Base-by-base conservation (phyloP, 2,329 filamentous ascomycete species). In the Biscogniauxia marginata region DNA sequence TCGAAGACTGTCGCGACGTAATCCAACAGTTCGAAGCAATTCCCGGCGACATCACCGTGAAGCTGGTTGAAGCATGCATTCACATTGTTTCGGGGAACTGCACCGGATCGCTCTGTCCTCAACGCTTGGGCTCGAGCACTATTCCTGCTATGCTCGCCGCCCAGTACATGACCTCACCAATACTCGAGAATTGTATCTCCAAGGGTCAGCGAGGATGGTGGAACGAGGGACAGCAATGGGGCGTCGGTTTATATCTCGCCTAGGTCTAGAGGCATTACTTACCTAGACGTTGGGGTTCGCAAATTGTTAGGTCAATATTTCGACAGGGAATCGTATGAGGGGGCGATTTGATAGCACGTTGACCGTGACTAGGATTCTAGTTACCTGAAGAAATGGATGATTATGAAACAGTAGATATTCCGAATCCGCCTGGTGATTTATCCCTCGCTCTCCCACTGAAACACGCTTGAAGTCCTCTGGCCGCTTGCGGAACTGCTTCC, bases 131-230 rank as follows among this genome's bases (percentile, higher is more conserved):
- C 19, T 53, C 59, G 34, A 64, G 60, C 30, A 65, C 59, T 46
- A 63, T 70, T 24, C 34, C 65, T 1, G 63, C 64, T 43, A 30
- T 61, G 2, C 16, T 58, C 20, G 63, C 65, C 2, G 65, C 66
- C 39, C 61, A 67, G 55, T 64, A 59, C 60, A 63, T 70, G 58
- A 49, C 48, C 9, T 54, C 60, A 7, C 63, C 63, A 8, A 22
- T 69, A 21, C 62, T 62, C 39, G 52, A 64, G 3, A 60, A 67
- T 57, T 70, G 67, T 50, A 66, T 70, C 44, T 56, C 65, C 48
- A 63, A 68, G 2, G 67, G 67, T 7, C 53, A 59, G 19, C 63
- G 66, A 53, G 66, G 67, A 52, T 69, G 66, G 66, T 70, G 65
- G 57, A 56, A 61, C 11, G 65, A 70, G 43, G 62, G 65, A 9